Percentiles rank a stretch among this genome's conserved stretches.
phyloP scores from a whole-genome alignment of 169 alveolate genomes.

The Perkinsus chesapeaki region DNA sequence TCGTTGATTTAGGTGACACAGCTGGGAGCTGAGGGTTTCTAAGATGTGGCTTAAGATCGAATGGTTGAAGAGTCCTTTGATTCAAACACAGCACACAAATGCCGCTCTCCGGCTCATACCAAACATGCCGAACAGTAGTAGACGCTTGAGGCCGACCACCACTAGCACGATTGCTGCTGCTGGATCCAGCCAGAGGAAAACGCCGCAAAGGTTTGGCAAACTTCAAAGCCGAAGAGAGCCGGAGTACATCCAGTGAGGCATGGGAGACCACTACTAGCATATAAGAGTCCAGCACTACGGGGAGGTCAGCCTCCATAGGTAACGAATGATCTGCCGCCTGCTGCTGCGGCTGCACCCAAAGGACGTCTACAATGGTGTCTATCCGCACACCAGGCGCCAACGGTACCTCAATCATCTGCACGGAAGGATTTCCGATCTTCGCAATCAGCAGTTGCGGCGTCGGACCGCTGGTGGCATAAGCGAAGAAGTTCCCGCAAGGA shows the following conservation, averaged over 20 bases:
- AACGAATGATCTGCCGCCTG: neutral
- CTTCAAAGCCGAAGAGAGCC: neutral
- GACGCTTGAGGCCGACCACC: neutral
- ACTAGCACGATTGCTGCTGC: neutral
- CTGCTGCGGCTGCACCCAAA: neutral
- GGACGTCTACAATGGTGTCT: neutral
- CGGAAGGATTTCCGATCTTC: neutral
- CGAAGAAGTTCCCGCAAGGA: neutral
- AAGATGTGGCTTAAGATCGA: neutral
- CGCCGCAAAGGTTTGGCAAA: neutral
- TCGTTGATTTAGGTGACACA: neutral
- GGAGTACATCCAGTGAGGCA: neutral
- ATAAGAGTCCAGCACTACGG: neutral
- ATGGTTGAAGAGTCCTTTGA: neutral
- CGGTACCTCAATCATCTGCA: neutral
- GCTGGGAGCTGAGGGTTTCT: neutral
- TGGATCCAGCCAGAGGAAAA: neutral
- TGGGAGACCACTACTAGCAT: neutral
- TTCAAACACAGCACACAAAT: neutral
- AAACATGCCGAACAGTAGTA: neutral
- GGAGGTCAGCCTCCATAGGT: neutral
- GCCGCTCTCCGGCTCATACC: neutral
- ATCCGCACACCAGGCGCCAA: neutral
- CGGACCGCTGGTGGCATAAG: neutral
- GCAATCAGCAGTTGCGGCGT: neutral